A percentile compares a stretch with the other conserved stretches of the same genome.
Evolutionary conservation across 306 rosid species (phyloP).

Genomic region (Ormosia semicastrata): DNA sequence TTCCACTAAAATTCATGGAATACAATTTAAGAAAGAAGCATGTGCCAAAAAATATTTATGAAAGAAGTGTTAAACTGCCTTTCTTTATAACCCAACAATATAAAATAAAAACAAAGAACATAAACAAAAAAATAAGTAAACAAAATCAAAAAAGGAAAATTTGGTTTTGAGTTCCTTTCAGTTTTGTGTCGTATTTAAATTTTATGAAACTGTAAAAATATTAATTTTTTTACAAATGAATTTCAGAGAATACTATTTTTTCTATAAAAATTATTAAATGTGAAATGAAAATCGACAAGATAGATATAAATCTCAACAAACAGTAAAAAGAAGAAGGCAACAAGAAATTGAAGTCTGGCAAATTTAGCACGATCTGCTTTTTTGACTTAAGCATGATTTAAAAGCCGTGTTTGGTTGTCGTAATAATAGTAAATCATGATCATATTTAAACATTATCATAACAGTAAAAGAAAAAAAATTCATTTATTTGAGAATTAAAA

Average conservation of each 20-base stretch:
- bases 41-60: too few relatives aligned
- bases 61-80: too few relatives aligned
- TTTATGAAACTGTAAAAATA: not conserved
- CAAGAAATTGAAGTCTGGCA: not conserved
- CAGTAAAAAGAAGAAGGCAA: not conserved
- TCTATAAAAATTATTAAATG: not conserved
- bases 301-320: constrained; percentile 5
- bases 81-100: too few relatives aligned
- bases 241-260: not conserved
- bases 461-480: constrained; percentile 4
- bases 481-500: not conserved
- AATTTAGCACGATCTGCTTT: constrained; percentile 21
- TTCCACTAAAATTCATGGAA: too few relatives aligned
- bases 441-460: constrained; percentile 23
- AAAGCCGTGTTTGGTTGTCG: constrained; percentile 22
- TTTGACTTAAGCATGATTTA: constrained; percentile 32
- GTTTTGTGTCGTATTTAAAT: not conserved
- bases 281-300: not conserved
- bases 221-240: not conserved
- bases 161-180: not conserved
- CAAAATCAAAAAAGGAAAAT: not conserved
- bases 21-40: too few relatives aligned
- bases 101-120: too few relatives aligned
- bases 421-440: constrained; percentile 18
- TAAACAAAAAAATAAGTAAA: not conserved